Evolutionary conservation across 768 basidiomycete genomes (phyloP), one percentile per base, ranked within the genome.

Genomic region (Suillus hirtellus): DNA sequence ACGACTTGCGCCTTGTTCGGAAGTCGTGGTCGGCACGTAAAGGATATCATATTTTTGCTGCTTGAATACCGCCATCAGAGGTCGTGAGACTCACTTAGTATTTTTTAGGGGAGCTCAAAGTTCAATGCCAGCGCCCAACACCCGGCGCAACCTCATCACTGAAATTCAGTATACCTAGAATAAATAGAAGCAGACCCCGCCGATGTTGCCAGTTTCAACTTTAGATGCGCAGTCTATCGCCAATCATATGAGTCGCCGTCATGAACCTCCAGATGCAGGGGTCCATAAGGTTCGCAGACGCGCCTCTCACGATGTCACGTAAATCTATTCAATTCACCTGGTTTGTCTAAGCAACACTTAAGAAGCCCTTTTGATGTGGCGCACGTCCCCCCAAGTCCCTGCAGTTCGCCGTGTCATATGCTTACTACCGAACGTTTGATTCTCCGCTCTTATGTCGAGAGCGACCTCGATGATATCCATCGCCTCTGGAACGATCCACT

Each of bases 371-470:
- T 53, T 34, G 31, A 17, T 44, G 42, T 3, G 17, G 19, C 9
- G 10, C 50, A 52, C 50, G 4, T 52, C 27, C 31, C 34, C 3
- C 52, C 17, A 7, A 21, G 24, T 40, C 21, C 15, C 38, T 17
- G 38, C 40, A 58, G 24, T 56, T 35, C 24, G 24, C 24, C 24
- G 9, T 40, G 15, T 40, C 2, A 44, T 50, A 74, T 75, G 69
- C 68, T 75, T 63, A 69, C 69, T 31, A 79, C 78, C 12, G 60
- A 76, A 24, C 76, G 72, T 24, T 69, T 79, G 15, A 64, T 70
- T 19, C 69, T 79, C 11, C 79, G 76, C 15, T 71, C 76, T 10
- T 75, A 70, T 63, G 35, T 67, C 59, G 70, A 75, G 19, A 68
- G 69, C 44, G 79, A 80, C 60, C 66, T 77, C 43, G 68, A 72